Evolutionary conservation across 768 basidiomycete species (phyloP), one percentile per base, ranked within the genome.

Genomic region (Boletus reticuloceps): DNA sequence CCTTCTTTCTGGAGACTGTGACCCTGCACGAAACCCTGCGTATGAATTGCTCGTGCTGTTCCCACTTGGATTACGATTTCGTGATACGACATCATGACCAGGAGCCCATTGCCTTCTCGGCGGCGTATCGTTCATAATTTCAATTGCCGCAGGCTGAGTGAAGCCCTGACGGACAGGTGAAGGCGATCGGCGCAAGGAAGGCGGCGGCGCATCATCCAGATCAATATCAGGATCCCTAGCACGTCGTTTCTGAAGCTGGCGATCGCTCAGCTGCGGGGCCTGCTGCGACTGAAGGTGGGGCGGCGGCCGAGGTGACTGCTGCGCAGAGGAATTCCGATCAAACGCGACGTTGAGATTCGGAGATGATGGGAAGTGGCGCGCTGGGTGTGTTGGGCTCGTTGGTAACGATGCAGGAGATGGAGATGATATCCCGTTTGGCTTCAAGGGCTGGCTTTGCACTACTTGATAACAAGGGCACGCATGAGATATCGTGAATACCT

Each of bases 141-240:
- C 72, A 55, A 61, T 71, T 66, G 36, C 69, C 54, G 59, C 67
- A 62, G 52, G 60, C 56, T 50, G 58, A 12, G 55, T 4, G 9
- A 62, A 43, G 16, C 45, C 54, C 32, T 61, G 64, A 22, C 56
- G 61, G 47, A 57, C 55, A 22, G 65, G 66, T 16, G 66, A 67
- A 27, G 74, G 75, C 3, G 74, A 72, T 25, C 73, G 69, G 43
- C 75, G 72, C 31, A 77, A 56, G 4, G 76, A 77, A 20, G 70
- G 75, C 5, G 76, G 76, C 27, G 76, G 77, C 34, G 75, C 72
- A 64, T 77, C 77, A 54, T 78, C 76, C 13, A 78, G 60, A 61
- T 71, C 68, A n/a, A 77, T 64, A 40, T 68, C 57, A 12, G 29
- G 7, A 41, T 61, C 51, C 36, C 56, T 49, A 14, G 53, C 61